These are phyloP conservation scores for Apostasia shenzhenica DNA, from an alignment of 106 monocot species.

Conservation along the genomic window DNA sequence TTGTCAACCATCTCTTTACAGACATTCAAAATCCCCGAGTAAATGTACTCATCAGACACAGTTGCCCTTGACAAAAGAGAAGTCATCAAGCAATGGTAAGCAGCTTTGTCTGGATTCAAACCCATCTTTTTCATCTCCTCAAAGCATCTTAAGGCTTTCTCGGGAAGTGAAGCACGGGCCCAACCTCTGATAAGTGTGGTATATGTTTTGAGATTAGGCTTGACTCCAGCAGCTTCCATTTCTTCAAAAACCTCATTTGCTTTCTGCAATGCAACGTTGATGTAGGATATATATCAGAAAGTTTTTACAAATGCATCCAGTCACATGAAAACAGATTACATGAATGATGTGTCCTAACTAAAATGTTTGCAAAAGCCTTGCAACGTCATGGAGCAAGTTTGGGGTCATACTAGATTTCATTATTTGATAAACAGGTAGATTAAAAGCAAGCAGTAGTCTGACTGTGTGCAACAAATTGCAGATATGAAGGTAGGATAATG, in stretches of 20 bases:
- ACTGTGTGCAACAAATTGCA: too few relatives aligned
- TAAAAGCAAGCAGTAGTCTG: too few relatives aligned
- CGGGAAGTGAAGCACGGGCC: conserved; percentile 83
- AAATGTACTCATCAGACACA: conserved; percentile 58
- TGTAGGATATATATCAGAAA: not conserved
- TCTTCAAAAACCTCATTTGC: conserved; percentile 74
- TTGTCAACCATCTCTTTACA: conserved; percentile 84
- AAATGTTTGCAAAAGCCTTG: too few relatives aligned
- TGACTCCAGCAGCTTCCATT: conserved; percentile 66
- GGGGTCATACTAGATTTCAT: too few relatives aligned
- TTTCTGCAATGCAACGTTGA: conserved; percentile 40
- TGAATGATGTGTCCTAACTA: too few relatives aligned
- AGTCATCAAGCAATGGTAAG: conserved; percentile 90
- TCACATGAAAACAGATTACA: too few relatives aligned
- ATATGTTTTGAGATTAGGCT: conserved; percentile 82
- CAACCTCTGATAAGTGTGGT: conserved; percentile 89
- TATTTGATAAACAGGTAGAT: too few relatives aligned
- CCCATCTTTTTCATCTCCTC: conserved; percentile 78
- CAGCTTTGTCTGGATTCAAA: conserved; percentile 75
- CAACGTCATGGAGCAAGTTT: too few relatives aligned
- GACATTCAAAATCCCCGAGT: conserved; percentile 56
- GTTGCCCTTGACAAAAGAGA: conserved; percentile 82
- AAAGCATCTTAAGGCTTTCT: conserved; percentile 79
- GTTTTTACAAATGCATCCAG: too few relatives aligned
- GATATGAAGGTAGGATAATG: too few relatives aligned